These are phyloP conservation scores for Blumeriella jaapii DNA, from an alignment of 2,329 filamentous ascomycete genomes.

Conservation along the genomic window DNA sequence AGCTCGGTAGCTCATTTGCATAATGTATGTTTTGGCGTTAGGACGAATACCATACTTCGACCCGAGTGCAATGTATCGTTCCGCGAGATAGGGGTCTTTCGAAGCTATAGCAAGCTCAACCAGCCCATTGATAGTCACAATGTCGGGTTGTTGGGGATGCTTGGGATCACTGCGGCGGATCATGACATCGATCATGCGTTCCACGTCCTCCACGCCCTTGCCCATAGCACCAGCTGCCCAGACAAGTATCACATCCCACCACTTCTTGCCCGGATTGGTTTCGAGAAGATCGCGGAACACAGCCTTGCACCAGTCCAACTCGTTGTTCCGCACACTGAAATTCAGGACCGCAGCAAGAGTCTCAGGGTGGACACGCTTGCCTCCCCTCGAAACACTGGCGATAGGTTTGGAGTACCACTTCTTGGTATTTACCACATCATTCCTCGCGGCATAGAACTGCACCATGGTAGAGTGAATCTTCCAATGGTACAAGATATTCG, in stretches of 20 bases:
- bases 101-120: slow-evolving; percentile 61
- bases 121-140: slow-evolving; percentile 64
- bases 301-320: slow-evolving; percentile 49
- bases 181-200: slow-evolving; percentile 62
- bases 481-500: slow-evolving; percentile 31
- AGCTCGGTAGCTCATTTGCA: slow-evolving; percentile 69
- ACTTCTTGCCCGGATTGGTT: slow-evolving; percentile 37
- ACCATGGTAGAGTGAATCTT: slow-evolving; percentile 44
- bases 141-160: slow-evolving; percentile 44
- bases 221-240: slow-evolving; percentile 62
- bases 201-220: slow-evolving; percentile 59
- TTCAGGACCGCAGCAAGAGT: slow-evolving; percentile 45
- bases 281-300: slow-evolving; percentile 40
- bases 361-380: slow-evolving; percentile 7
- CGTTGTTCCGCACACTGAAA: slow-evolving; percentile 47
- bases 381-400: slow-evolving; percentile 2
- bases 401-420: slow-evolving; percentile 49
- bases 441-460: slow-evolving; percentile 46
- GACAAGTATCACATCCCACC: slow-evolving; percentile 63
- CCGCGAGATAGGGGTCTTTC: slow-evolving; percentile 58
- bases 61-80: slow-evolving; percentile 60
- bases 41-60: slow-evolving; percentile 52
- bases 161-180: slow-evolving; percentile 36
- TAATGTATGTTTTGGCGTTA: slow-evolving; percentile 57
- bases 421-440: slow-evolving; percentile 50